A percentile compares a stretch with the other conserved stretches of the same genome.
These are phyloP conservation scores for Podospora tetraspora DNA, from an alignment of 495 filamentous ascomycete species.

Conservation along the genomic window DNA sequence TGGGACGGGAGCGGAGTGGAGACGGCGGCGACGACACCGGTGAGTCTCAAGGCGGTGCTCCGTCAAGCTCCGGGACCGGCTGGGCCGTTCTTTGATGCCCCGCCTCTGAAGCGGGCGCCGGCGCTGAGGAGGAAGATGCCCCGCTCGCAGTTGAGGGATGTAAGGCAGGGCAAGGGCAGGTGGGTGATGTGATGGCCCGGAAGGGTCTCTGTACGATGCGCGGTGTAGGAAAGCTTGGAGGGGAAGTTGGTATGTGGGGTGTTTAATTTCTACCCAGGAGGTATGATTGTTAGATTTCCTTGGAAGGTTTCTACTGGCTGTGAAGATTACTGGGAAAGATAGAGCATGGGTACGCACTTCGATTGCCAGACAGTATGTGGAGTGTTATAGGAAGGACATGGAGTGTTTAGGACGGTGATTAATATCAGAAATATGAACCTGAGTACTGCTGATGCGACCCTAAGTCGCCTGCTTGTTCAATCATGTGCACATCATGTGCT, in stretches of 20 bases:
- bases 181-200: not conserved
- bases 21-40: not conserved
- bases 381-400: not conserved
- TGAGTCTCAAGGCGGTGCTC: not conserved
- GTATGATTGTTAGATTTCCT: not conserved
- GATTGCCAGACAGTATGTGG: not conserved
- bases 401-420: not conserved
- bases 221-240: not conserved
- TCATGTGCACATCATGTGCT: not conserved
- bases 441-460: not conserved
- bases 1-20: not conserved
- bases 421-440: not conserved
- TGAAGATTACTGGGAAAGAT: not conserved
- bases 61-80: not conserved
- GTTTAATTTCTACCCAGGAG: not conserved
- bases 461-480: not conserved
- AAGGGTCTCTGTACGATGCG: too few species aligned
- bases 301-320: not conserved
- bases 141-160: not conserved
- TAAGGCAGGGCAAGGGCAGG: not conserved
- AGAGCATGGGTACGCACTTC: not conserved
- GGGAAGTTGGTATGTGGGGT: not conserved
- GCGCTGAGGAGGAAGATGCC: not conserved
- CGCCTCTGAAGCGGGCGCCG: not conserved
- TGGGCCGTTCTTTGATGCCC: not conserved